Base-by-base conservation (phyloP, 495 filamentous ascomycete genomes). In the Penicillium nucicola region DNA sequence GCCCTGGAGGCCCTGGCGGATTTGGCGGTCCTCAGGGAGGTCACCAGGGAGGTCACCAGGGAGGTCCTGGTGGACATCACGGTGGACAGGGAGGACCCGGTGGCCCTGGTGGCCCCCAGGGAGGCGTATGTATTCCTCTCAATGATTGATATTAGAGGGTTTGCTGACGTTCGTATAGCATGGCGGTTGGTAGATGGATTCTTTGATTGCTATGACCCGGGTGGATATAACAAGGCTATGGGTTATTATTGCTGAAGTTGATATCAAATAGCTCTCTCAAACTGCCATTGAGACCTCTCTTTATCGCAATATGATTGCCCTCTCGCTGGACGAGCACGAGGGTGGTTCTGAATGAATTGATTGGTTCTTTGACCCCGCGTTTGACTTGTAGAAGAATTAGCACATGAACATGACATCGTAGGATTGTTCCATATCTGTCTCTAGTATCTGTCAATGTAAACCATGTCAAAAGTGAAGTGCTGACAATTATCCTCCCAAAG, bases 271-370 rank as follows among this genome's bases (percentile, higher is more conserved):
- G 1, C 75, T 20, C 9, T 19, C n/a, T n/a, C n/a, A n/a, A n/a
- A 45, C 11, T 45, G 37, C 23, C 37, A 23, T 40, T 40, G 37
- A 40, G 17, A 13, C 4, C 7, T 28, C 51, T 91, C 89, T 59
- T 71, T 70, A 30, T 23, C 42, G 8, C 86, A 91, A 66, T 22
- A 44, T 22, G 15, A 44, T 4, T 45, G 17, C 17, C 30, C n/a
- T 45, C 18, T 35, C 30, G 31, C 18, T 35, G 42, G 18, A 1
- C 42, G 42, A 45, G 30, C 25, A 7, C n/a, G 5, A 7, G 17
- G 41, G 22, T 32, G 28, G 14, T 28, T 20, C 31, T 43, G 35
- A 19, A 38, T 38, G 9, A 18, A 18, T 38, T 38, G 25, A 18
- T 38, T 38, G 25, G 25, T 28, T 28, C 25, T 28, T 28, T 28